Evolutionary conservation across 139 green algal species (phyloP), one percentile per base, ranked within the genome.

Genomic region (Closterium sp.): DNA sequence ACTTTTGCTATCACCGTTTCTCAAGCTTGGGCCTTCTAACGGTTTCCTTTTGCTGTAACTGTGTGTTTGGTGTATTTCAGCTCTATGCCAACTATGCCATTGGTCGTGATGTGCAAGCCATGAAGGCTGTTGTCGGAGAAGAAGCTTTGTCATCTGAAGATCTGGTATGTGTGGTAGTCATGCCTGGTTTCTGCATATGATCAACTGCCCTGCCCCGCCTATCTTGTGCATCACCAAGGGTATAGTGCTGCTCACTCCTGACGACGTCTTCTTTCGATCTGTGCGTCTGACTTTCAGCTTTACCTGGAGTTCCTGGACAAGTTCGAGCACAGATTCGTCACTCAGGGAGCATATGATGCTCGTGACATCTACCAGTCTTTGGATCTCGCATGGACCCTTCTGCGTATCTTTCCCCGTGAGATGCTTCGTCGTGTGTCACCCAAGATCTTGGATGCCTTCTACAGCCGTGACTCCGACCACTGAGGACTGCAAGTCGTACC

Each of bases 231-330:
- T 11, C 7, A 9, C 38, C 38, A 17, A 91, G 19, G 4, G 27
- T 28, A 29, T 89, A 1, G 27, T 31, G 5, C 79, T 88, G 11
- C 30, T 24, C 85, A 32, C n/a, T 88, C 7, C 42, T 32, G 22
- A n/a, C 34, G 1, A 31, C 17, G n/a, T 87, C 89, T 4, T 13
- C 28, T 87, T 32, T 87, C 9, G 3, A 30, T 87, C 13, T 87
- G 85, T 31, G 22, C 32, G 45, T 87, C 27, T 91, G 31, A n/a
- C 86, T 34, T 86, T 38, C 93, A 95, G 93, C 96, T 99, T 31
- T 99, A 99, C 95, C 96, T 99, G 24, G 97, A 99, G 95, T 99
- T 99, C 95, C 93, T 99, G 90, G 98, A 99, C 85, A 99, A 99
- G 95, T 99, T 99, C 94, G 98, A 99, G 96, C 89, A 91, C 90